Base-by-base conservation (phyloP, 1,284 basidiomycete species). In the Ganoderma lucidum region DNA sequence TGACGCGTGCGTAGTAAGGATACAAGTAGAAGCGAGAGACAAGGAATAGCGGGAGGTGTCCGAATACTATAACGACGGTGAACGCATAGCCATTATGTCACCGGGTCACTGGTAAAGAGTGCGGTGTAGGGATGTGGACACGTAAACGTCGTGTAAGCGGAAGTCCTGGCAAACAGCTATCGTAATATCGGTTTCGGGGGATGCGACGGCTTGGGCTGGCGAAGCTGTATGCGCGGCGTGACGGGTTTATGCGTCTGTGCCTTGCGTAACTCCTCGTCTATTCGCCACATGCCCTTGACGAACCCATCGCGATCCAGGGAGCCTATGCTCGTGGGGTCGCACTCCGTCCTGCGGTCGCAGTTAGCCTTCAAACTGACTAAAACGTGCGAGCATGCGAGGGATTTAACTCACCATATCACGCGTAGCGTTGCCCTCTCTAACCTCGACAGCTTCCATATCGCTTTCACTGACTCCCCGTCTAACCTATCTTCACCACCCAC, bases 251-350 rank as follows among this genome's bases (percentile, higher is more conserved):
- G 60, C 48, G 86, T 77, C 73, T 90, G 87, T 17, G 85, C 84
- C 59, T 86, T 85, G 17, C 90, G 83, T n/a, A 95, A 84, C 74
- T 94, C 93, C 78, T 94, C 93, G 79, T 95, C 93, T 45, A 95
- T 93, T 28, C 88, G 85, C 92, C 92, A 93, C 92, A 94, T 94
- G 51, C 93, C 94, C 68, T 84, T 86, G 39, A 88, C 85, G 75
- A 95, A 95, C 19, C 82, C 82, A 12, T 92, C 91, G 5, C 87
- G 82, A 73, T 89, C 86, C 15, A 95, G 83, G 35, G 83, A 84
- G 8, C 91, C 92, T 41, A 79, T 82, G 2, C 82, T 79, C 10
- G 81, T 78, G 3, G 86, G 79, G 76, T 94, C 92, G 74, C 89
- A 92, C 74, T 92, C 91, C 62, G 82, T 82, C 93, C 93, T 92